These are phyloP conservation scores for Phytophthora hybrid DNA, from an alignment of 352 stramenopile genomes.

Conservation along the genomic window DNA sequence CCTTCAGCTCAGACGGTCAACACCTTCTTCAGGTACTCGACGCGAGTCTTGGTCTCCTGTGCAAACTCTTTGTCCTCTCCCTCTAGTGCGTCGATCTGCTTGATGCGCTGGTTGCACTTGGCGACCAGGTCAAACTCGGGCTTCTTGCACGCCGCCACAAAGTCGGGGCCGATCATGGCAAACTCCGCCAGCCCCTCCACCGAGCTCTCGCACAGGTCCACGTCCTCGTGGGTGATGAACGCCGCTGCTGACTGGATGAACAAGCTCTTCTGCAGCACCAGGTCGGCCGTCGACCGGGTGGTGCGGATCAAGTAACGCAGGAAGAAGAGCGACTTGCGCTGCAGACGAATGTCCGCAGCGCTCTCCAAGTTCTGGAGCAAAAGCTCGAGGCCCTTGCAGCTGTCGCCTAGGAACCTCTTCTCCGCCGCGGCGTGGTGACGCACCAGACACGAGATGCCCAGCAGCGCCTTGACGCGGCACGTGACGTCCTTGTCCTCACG, in stretches of 20 bases:
- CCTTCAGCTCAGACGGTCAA: slow-evolving; percentile 32
- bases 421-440: slow-evolving; percentile 73
- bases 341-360: slow-evolving; percentile 67
- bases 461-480: slow-evolving; percentile 80
- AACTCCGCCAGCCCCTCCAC: slow-evolving; percentile 82
- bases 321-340: slow-evolving; percentile 88
- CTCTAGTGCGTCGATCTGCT: slow-evolving; percentile 66
- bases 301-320: slow-evolving; percentile 82
- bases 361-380: slow-evolving; percentile 63
- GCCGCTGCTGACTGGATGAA: slow-evolving; percentile 55
- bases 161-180: slow-evolving; percentile 64
- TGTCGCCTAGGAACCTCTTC: slow-evolving; percentile 61
- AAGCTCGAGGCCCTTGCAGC: slow-evolving; percentile 66
- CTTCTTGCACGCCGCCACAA: slow-evolving; percentile 63
- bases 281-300: slow-evolving; percentile 57
- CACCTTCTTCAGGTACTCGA: slow-evolving; percentile 59
- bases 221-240: slow-evolving; percentile 75
- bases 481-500: slow-evolving; percentile 67
- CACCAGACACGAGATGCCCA: slow-evolving; percentile 87
- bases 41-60: slow-evolving; percentile 66
- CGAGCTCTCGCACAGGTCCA: slow-evolving; percentile 82
- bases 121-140: slow-evolving; percentile 53
- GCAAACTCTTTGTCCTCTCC: slow-evolving; percentile 77
- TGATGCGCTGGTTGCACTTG: slow-evolving; percentile 62
- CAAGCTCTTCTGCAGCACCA: slow-evolving; percentile 51